Evolutionary conservation across 495 filamentous ascomycete species (phyloP).

Genomic region (Pyronema domesticum): DNA sequence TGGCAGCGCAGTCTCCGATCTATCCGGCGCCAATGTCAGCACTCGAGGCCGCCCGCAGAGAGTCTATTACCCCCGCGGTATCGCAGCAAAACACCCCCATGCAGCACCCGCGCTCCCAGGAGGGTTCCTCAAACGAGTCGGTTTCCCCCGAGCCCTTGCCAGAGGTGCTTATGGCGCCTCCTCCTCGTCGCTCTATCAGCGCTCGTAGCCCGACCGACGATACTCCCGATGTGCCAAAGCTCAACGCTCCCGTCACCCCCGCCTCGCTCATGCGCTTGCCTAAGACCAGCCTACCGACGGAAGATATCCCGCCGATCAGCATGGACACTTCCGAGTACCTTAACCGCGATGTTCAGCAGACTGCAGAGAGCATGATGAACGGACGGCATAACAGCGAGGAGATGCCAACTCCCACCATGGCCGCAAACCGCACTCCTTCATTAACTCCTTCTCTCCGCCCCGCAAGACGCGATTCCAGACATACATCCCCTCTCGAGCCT

Average conservation of each 20-base stretch:
- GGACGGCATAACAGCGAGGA: neutral
- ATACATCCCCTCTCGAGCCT: neutral
- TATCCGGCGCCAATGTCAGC: neutral
- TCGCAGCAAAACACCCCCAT: constrained; percentile 24
- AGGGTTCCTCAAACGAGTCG: constrained; percentile 48
- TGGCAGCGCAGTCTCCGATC: constrained; percentile 11
- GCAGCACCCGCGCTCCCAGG: constrained; percentile 31
- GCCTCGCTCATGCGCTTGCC: constrained; percentile 65
- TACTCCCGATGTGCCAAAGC: constrained; percentile 9
- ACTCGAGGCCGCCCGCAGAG: neutral
- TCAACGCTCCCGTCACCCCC: constrained; percentile 50
- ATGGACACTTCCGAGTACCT: constrained; percentile 23
- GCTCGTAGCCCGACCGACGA: constrained; percentile 17
- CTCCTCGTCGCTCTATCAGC: constrained; percentile 12
- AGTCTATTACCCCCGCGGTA: constrained; percentile 3
- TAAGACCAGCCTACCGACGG: constrained; percentile 27
- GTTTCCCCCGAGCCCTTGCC: constrained; percentile 54
- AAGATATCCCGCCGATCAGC: constrained; percentile 23
- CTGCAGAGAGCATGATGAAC: neutral
- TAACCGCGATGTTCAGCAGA: constrained; percentile 15
- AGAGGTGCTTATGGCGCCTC: constrained; percentile 55
- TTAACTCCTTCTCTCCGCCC: neutral
- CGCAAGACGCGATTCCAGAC: neutral
- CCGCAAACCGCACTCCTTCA: constrained; percentile 2
- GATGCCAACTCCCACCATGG: constrained; percentile 13